Base-by-base conservation (phyloP, 495 filamentous ascomycete species). In the Arthonia radiata region DNA sequence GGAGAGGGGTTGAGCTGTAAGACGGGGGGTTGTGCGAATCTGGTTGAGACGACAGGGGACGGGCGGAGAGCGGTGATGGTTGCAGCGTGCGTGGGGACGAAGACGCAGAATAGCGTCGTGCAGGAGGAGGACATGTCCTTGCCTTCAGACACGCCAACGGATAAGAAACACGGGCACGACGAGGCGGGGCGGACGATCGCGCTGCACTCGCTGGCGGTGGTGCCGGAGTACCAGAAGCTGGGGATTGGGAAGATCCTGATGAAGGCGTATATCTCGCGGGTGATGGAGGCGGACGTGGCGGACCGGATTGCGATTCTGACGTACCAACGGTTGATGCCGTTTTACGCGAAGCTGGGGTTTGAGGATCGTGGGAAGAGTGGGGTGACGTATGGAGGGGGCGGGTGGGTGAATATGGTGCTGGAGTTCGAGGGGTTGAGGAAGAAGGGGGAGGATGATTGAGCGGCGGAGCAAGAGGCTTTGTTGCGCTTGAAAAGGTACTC, bases 281-380 rank as follows among this genome's bases (percentile, higher is more conserved):
- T 71, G 26, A 50, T 67, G 36, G 59, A 61, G 12, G 57, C 67
- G 10, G 67, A 57, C 7, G 54, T 76, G 28, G 77, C 64, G 4
- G 66, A 81, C 27, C 57, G 69, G 16, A 61, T 83, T 33, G 67
- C 74, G 2, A 53, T 94, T 25, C 67, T 92, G 32, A 67, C 72
- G n/a, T 68, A 74, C 38, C 67, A 78, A 29, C 49, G 63, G 25
- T 42, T 86, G 16, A 48, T 82, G 9, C 39, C 48, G 0, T 93
- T 73, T 43, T 94, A 91, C 42, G 61, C 77, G 41, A 55, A 54
- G 5, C 63, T 79, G 23, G 77, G 77, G 1, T 94, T 83, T 38
- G 48, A 48, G 36, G 59, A 67, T 31, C 38, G 45, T n/a, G 82
- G 80, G 0, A 41, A 49, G 29, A 89, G 79, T 44, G 37, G 50